A percentile compares a stretch with the other conserved stretches of the same genome.
phyloP scores from a whole-genome alignment of 352 stramenopile genomes.

The Peronospora tabacina region DNA sequence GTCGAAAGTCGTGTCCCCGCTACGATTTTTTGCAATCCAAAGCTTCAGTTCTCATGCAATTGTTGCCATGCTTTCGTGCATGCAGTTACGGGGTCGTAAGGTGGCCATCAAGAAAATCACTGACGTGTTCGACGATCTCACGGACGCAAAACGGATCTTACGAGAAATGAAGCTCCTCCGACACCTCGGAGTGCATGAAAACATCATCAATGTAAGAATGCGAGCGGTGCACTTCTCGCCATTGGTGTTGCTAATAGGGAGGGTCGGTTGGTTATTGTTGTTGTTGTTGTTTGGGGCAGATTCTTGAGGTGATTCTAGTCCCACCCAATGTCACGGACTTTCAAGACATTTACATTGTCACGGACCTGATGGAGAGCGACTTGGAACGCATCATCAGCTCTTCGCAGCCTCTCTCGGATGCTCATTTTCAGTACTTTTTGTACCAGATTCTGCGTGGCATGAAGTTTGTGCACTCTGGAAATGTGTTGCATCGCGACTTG shows the following conservation, averaged over 20 bases:
- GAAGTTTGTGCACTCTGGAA: conserved; percentile 97
- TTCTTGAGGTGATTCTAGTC: conserved; percentile 77
- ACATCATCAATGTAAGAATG: conserved; percentile 75
- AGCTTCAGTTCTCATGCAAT: conserved; percentile 3
- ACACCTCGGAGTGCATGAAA: conserved; percentile 87
- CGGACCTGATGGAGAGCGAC: conserved; percentile 89
- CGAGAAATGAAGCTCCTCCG: conserved; percentile 90
- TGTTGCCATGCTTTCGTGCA: neutral
- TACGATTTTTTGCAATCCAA: neutral
- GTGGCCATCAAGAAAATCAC: conserved; percentile 91
- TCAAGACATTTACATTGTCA: conserved; percentile 88
- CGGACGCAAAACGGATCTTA: conserved; percentile 90
- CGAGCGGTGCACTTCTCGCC: neutral
- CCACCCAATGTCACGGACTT: conserved; percentile 83
- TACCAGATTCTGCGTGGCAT: conserved; percentile 91
- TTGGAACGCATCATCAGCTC: conserved; percentile 89
- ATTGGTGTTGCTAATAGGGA: neutral
- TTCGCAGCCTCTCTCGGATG: conserved; percentile 76
- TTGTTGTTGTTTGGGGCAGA: conserved; percentile 29
- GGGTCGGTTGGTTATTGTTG: neutral
- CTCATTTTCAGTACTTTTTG: conserved; percentile 86
- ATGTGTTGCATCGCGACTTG: conserved; percentile 88
- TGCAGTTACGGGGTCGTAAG: conserved; percentile 70
- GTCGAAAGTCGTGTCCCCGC: neutral
- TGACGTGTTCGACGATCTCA: conserved; percentile 88